Conservation (phyloP, 169 alveolate genomes). For the Perkinsus marinus region DNA sequence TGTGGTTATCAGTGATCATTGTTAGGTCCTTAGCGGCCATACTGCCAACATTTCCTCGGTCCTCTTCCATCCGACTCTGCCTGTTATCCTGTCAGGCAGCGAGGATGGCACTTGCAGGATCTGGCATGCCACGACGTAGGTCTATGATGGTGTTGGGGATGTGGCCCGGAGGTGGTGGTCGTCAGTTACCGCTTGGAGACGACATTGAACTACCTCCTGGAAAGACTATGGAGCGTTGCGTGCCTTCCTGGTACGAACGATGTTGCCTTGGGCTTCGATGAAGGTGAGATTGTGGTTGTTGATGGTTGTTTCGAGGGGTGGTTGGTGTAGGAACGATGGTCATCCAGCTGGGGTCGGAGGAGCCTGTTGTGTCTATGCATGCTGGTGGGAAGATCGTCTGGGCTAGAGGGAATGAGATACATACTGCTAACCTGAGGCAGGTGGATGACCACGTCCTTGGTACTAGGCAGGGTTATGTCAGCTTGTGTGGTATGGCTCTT, state of each 20-base stretch:
- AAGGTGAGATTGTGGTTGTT: conserved; percentile 22
- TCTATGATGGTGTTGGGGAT: too few relatives aligned
- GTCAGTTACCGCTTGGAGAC: conserved; percentile 57
- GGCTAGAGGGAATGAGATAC: conserved; percentile 82
- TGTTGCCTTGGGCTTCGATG: conserved; percentile 65
- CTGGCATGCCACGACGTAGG: conserved; percentile 86
- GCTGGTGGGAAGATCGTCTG: conserved; percentile 65
- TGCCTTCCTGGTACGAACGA: conserved; percentile 55
- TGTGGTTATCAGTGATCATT: neutral
- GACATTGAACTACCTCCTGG: conserved; percentile 78
- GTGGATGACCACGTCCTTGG: conserved; percentile 12
- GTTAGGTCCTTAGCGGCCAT: conserved; percentile 80
- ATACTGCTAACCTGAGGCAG: conserved; percentile 71
- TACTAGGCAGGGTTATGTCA: neutral
- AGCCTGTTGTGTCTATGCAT: conserved; percentile 82
- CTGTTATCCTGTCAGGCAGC: conserved; percentile 79
- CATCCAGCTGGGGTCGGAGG: conserved; percentile 86
- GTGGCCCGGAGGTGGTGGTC: neutral
- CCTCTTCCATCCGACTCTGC: conserved; percentile 80
- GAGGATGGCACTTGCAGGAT: conserved; percentile 88
- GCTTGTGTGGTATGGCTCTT: neutral
- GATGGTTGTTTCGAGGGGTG: neutral
- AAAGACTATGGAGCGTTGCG: conserved; percentile 83
- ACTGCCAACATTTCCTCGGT: conserved; percentile 78
- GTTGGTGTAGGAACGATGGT: conserved; percentile 53